A percentile compares a stretch with the other conserved stretches of the same genome.
phyloP scores from a whole-genome alignment of 2,329 filamentous ascomycete species.

The Sarocladium strictum region DNA sequence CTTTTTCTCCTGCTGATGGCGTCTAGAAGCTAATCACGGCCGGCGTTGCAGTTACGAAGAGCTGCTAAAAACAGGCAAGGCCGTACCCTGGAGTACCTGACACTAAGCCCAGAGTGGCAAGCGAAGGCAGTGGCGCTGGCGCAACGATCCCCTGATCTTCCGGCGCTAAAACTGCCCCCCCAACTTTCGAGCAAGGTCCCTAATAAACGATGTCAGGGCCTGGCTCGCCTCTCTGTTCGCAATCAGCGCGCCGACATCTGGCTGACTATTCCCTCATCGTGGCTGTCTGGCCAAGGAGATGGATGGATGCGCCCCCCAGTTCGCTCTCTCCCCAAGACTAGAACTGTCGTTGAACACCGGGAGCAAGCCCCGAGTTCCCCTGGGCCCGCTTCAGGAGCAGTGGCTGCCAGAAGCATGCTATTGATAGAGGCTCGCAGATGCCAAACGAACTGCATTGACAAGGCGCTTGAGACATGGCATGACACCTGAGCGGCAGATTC shows the following conservation, averaged over 20 bases:
- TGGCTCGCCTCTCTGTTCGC: background rate
- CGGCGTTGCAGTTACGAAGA: background rate
- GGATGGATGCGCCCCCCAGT: too few species aligned
- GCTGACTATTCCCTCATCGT: too few species aligned
- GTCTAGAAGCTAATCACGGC: background rate
- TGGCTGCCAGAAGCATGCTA: background rate
- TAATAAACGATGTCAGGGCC: too few species aligned
- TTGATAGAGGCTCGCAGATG: background rate
- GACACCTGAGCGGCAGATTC: background rate
- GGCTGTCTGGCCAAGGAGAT: too few species aligned
- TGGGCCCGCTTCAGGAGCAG: background rate
- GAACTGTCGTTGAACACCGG: background rate
- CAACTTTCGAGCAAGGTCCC: too few species aligned
- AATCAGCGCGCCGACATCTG: background rate
- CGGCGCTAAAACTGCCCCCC: constrained; percentile 4
- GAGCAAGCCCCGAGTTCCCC: background rate
- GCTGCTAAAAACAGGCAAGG: background rate
- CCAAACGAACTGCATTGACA: background rate
- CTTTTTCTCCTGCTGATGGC: background rate
- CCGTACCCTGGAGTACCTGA: constrained; percentile 1
- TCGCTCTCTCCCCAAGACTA: background rate
- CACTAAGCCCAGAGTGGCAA: background rate
- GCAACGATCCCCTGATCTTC: constrained; percentile 8
- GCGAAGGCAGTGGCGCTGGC: background rate
- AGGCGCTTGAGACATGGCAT: background rate